Conservation (phyloP, 2,329 filamentous ascomycete species). For the Colletotrichum somersetense region DNA sequence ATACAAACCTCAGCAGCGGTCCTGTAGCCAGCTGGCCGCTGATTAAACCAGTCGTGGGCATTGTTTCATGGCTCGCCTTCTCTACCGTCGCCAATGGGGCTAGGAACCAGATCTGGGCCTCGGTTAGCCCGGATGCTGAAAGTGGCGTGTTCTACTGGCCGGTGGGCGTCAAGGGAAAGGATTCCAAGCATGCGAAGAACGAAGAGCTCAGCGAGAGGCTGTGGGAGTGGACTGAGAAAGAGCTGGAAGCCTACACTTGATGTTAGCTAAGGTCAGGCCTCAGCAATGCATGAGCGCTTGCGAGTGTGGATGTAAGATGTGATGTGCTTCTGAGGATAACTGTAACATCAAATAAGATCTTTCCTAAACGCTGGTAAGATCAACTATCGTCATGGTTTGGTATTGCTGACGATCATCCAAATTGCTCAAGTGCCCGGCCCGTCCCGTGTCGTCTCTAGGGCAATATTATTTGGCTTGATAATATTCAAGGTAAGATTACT, state of each 20-base stretch:
- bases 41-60: conserved; percentile 16
- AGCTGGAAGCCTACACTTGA: conserved; percentile 44
- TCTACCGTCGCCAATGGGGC: conserved; percentile 30
- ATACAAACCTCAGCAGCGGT: conserved; percentile 46
- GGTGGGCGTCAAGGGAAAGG: conserved; percentile 46
- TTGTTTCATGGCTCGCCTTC: conserved; percentile 4
- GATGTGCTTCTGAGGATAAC: neutral
- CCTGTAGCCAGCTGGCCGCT: conserved; percentile 23
- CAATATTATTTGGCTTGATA: neutral
- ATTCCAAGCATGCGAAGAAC: conserved; percentile 44
- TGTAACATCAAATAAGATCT: neutral
- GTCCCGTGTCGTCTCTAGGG: too few relatives aligned
- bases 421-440: neutral
- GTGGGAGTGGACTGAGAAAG: conserved; percentile 54
- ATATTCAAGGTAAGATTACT: neutral
- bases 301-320: neutral
- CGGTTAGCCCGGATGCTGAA: conserved; percentile 36
- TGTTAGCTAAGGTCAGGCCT: neutral
- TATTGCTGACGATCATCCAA: neutral
- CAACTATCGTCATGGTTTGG: neutral
- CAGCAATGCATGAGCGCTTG: too few relatives aligned
- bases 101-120: conserved; percentile 42
- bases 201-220: conserved; percentile 48
- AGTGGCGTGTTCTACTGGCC: conserved; percentile 52
- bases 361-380: too few relatives aligned